These are phyloP conservation scores for Fagopyrum tataricum DNA, from an alignment of 148 eudicot species.

Conservation along the genomic window DNA sequence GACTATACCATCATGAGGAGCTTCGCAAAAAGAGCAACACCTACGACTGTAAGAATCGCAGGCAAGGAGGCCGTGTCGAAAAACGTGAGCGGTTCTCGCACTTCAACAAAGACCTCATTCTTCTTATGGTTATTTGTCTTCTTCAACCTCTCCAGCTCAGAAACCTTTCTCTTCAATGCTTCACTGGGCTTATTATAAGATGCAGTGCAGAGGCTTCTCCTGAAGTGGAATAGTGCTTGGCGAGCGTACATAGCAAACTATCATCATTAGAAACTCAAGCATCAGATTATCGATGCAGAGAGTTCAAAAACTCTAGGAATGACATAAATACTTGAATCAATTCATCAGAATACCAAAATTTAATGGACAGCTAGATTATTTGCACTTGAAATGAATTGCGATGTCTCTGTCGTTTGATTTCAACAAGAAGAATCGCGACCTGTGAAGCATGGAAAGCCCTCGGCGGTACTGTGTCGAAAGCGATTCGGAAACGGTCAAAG, in stretches of 20 bases:
- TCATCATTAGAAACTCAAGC: not conserved
- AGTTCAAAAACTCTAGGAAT: not conserved
- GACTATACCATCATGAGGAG: constrained; percentile 73
- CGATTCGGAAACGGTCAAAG: no score
- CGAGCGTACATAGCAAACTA: constrained; percentile 30
- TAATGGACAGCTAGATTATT: not conserved
- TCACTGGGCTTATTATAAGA: constrained; percentile 51
- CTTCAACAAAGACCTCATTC: constrained; percentile 57
- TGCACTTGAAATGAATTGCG: not conserved
- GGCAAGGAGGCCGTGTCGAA: constrained; percentile 83
- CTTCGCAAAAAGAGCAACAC: constrained; percentile 75
- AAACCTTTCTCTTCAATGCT: constrained; percentile 51
- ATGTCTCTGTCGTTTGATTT: not conserved
- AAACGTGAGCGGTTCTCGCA: constrained; percentile 55
- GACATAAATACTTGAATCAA: not conserved
- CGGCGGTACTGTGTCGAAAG: no score
- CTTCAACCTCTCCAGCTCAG: constrained; percentile 48
- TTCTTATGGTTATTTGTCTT: constrained; percentile 42
- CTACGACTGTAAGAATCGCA: constrained; percentile 66
- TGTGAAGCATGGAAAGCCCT: no score
- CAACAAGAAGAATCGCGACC: not conserved
- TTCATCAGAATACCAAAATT: not conserved
- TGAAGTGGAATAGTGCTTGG: constrained; percentile 22
- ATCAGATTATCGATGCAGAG: not conserved
- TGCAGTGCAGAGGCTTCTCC: constrained; percentile 46